These are phyloP conservation scores for Venustampulla echinocandica DNA, from an alignment of 495 filamentous ascomycete genomes.

Conservation along the genomic window DNA sequence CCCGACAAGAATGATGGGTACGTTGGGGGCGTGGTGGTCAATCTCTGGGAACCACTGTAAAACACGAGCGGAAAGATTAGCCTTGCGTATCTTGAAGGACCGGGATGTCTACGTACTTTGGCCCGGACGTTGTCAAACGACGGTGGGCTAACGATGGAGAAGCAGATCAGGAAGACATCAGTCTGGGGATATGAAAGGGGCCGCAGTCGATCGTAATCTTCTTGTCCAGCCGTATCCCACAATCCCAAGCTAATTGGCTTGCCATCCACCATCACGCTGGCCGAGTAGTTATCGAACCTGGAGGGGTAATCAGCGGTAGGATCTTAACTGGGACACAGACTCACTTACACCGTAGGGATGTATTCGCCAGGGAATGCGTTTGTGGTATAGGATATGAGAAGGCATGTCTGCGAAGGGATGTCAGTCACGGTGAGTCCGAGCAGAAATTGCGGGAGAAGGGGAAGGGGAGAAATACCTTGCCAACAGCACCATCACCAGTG, in stretches of 20 bases:
- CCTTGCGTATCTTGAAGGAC: background rate
- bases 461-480: conserved; percentile 47
- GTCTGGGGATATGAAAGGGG: conserved; percentile 97
- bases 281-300: conserved; percentile 98
- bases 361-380: conserved; percentile 99
- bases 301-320: conserved; percentile 19
- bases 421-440: conserved; percentile 9
- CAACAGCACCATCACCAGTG: conserved; percentile 96
- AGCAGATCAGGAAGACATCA: conserved; percentile 96
- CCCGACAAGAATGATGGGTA: conserved; percentile 94
- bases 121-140: conserved; percentile 97
- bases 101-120: conserved; percentile 52
- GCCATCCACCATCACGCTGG: conserved; percentile 96
- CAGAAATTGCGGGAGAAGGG: background rate
- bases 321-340: background rate
- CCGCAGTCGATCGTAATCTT: conserved; percentile 79
- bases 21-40: conserved; percentile 87
- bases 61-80: conserved; percentile 7
- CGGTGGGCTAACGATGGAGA: conserved; percentile 94
- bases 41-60: conserved; percentile 83
- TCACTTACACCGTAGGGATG: conserved; percentile 91
- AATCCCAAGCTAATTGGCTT: conserved; percentile 93
- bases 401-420: conserved; percentile 75
- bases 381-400: conserved; percentile 97
- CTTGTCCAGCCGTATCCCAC: conserved; percentile 98